These are phyloP conservation scores for Phyllostachys edulis DNA, from an alignment of 176 grass and related monocot species.

Conservation along the genomic window DNA sequence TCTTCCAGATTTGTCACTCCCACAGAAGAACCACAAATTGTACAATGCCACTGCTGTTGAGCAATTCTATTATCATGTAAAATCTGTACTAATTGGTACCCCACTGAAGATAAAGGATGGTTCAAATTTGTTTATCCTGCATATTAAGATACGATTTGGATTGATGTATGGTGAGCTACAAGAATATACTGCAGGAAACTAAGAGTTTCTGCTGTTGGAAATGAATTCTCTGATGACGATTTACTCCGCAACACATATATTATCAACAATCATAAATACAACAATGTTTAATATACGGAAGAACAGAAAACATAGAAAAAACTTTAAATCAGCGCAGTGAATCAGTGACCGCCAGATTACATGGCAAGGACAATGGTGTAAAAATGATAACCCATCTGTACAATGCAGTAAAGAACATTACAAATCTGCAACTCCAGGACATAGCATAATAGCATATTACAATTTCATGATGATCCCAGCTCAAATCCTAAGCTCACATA, in stretches of 20 bases:
- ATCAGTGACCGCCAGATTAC: background rate
- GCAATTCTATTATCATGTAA: conserved; percentile 12
- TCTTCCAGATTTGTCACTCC: background rate
- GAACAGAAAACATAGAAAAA: background rate
- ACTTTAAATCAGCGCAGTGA: background rate
- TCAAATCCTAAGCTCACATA: background rate
- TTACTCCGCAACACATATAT: background rate
- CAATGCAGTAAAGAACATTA: background rate
- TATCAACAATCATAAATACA: background rate
- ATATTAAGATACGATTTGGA: background rate
- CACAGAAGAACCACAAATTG: conserved; percentile 8
- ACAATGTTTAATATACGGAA: background rate
- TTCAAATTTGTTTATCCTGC: background rate
- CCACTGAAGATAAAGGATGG: background rate
- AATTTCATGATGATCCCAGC: background rate
- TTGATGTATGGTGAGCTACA: background rate
- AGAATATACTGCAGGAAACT: background rate
- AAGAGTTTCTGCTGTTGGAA: background rate
- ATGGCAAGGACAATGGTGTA: background rate
- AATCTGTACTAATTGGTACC: background rate
- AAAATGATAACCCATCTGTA: background rate
- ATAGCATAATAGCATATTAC: background rate
- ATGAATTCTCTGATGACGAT: background rate
- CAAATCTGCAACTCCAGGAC: background rate
- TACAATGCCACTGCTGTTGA: conserved; percentile 6